Percentiles rank a stretch among this genome's conserved stretches.
Evolutionary conservation across 202 grass and related monocot species (phyloP).

Genomic region (Alloteropsis angusta): DNA sequence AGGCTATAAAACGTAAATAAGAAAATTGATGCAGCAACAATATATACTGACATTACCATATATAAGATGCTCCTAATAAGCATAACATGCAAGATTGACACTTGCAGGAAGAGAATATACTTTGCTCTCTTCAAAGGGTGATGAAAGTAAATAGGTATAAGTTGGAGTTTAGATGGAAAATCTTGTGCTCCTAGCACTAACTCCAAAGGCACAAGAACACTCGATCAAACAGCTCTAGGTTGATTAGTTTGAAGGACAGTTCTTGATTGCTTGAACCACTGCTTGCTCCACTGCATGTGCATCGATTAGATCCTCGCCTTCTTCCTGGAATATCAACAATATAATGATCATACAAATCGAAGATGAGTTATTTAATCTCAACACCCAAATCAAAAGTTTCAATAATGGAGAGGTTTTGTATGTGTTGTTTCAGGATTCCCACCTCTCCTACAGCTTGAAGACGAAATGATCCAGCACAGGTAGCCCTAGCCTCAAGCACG

Average conservation of each 20-base stretch:
- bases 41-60: background rate
- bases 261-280: slow-evolving; percentile 45
- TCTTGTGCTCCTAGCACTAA: background rate
- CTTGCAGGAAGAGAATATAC: background rate
- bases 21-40: background rate
- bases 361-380: too few relatives aligned
- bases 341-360: background rate
- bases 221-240: background rate
- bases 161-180: background rate
- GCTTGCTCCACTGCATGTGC: slow-evolving; percentile 29
- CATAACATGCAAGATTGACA: background rate
- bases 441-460: slow-evolving; percentile 66
- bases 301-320: background rate
- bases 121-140: background rate
- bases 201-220: background rate
- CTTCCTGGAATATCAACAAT: background rate
- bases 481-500: slow-evolving; percentile 58
- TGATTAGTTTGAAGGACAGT: slow-evolving; percentile 15
- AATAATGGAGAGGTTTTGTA: background rate
- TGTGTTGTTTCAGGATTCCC: background rate
- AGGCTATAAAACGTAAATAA: background rate
- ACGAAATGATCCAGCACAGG: slow-evolving; percentile 46
- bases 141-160: background rate
- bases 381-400: too few relatives aligned
- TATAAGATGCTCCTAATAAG: background rate